Evolutionary conservation across 164 flowering plant genomes (phyloP), one percentile per base, ranked within the genome.

Genomic region (Berberis vulgaris): DNA sequence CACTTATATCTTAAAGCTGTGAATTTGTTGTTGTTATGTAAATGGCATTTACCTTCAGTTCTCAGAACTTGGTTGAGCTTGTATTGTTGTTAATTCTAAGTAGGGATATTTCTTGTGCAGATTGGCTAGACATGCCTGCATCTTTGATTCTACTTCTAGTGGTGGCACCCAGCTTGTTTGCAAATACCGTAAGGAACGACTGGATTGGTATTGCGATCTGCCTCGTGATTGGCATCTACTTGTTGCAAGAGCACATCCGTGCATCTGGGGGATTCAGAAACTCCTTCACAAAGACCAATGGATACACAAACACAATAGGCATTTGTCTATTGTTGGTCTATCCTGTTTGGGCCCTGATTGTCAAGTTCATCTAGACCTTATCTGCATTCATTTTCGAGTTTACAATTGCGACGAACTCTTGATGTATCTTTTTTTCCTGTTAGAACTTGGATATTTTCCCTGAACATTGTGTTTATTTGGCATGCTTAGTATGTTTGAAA

Each of bases 251-350:
- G 67, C 98, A 94, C 81, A 88, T 94, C 69, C 71, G 95, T 39
- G 94, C 95, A 26, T 73, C 89, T 8, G 97, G 98, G 43, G 97
- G 97, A 54, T 90, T 94, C 77, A 72, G 97, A 64, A 87, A 90
- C 66, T 81, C 98, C 41, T 86, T 91, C 77, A 88, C 96, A 0
- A 78, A 77, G 69, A 70, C 64, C 62, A 79, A 86, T 66, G 96
- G 96, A 47, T 73, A 91, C 47, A 88, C 97, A 1, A 93, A 93
- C 83, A 83, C 96, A 1, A 0, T 93, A 40, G 98, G 97, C 47
- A 86, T 93, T 40, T 57, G 87, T 72, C 80, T 87, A 45, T 66
- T 93, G 63, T 41, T 90, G 38, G 83, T 80, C 6, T 93, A 78
- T 71, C 98, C 98, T 5, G 73, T 88, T 10, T 93, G 97, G 96